A percentile compares a stretch with the other conserved stretches of the same genome.
Conservation (phyloP, 2,329 filamentous ascomycete genomes). For the Aspergillus arachidicola region DNA sequence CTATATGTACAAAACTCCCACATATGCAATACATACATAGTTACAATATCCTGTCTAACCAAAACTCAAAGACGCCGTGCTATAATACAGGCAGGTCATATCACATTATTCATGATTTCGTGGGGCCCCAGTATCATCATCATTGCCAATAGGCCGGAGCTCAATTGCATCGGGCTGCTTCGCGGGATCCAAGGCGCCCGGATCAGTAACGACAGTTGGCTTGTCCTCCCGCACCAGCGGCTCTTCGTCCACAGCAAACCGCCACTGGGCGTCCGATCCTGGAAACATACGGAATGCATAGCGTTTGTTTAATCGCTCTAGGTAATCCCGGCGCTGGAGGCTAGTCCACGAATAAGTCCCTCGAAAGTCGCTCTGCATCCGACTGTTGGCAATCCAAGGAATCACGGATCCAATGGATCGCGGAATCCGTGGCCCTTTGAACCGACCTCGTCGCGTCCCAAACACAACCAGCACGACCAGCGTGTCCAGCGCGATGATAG, state of each 20-base stretch:
- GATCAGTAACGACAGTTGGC: not conserved
- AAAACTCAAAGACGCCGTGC: not conserved
- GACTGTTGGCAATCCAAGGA: conserved; percentile 38
- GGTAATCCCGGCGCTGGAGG: conserved; percentile 28
- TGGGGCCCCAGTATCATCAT: conserved; percentile 1
- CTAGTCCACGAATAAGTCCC: conserved; percentile 34
- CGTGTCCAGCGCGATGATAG: conserved; percentile 35
- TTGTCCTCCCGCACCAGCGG: conserved; percentile 10
- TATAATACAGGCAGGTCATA: conserved; percentile 16
- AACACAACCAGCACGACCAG: conserved; percentile 37
- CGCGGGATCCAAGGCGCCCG: not conserved
- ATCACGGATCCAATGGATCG: conserved; percentile 37
- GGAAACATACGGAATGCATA: conserved; percentile 37
- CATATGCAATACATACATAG: conserved; percentile 7
- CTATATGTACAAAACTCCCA: conserved; percentile 6
- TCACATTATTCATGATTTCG: conserved; percentile 21
- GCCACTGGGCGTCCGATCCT: conserved; percentile 30
- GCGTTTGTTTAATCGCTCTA: conserved; percentile 31
- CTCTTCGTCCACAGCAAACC: conserved; percentile 38
- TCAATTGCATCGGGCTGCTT: conserved; percentile 20
- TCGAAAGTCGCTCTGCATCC: conserved; percentile 35
- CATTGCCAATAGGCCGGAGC: conserved; percentile 11
- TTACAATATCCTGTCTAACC: not conserved
- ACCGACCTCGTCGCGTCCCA: conserved; percentile 35
- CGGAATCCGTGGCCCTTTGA: conserved; percentile 36